These are phyloP conservation scores for Abrus pulchellus DNA, from an alignment of 306 rosid genomes.

Conservation along the genomic window DNA sequence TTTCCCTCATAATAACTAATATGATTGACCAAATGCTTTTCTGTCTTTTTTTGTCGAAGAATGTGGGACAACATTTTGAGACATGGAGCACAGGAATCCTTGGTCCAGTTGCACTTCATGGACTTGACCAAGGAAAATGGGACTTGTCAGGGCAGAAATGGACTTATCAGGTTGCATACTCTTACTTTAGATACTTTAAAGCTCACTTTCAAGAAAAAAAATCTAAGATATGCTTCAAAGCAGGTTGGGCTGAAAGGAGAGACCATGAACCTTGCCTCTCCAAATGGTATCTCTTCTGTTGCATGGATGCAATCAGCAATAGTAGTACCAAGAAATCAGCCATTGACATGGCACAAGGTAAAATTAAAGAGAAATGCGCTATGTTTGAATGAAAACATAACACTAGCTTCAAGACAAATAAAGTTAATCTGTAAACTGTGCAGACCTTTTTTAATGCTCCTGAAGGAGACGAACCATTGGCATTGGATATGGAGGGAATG, in stretches of 20 bases:
- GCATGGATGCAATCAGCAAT: conserved; percentile 78
- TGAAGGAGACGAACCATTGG: conserved; percentile 80
- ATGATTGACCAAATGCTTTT: conserved; percentile 2
- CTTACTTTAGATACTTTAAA: conserved; percentile 21
- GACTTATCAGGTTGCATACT: conserved; percentile 77
- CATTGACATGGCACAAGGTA: conserved; percentile 94
- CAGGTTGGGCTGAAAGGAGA: conserved; percentile 92
- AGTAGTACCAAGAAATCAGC: conserved; percentile 67
- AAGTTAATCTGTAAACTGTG: conserved; percentile 38
- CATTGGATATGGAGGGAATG: conserved; percentile 88
- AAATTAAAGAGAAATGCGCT: conserved; percentile 15
- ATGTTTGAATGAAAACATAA: background rate
- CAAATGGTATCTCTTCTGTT: conserved; percentile 69
- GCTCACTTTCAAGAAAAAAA: conserved; percentile 25
- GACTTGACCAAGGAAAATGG: conserved; percentile 84
- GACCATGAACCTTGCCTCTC: conserved; percentile 74
- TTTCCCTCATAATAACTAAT: background rate
- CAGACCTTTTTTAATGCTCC: conserved; percentile 78
- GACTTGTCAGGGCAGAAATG: conserved; percentile 85
- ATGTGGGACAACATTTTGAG: conserved; percentile 86
- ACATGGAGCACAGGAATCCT: conserved; percentile 88
- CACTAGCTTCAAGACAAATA: background rate
- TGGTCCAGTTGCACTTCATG: conserved; percentile 85
- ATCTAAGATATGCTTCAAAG: conserved; percentile 27
- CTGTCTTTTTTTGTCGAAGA: conserved; percentile 56